These are phyloP conservation scores for Alternaria sp. DNA, from an alignment of 2,329 filamentous ascomycete species.

Conservation along the genomic window DNA sequence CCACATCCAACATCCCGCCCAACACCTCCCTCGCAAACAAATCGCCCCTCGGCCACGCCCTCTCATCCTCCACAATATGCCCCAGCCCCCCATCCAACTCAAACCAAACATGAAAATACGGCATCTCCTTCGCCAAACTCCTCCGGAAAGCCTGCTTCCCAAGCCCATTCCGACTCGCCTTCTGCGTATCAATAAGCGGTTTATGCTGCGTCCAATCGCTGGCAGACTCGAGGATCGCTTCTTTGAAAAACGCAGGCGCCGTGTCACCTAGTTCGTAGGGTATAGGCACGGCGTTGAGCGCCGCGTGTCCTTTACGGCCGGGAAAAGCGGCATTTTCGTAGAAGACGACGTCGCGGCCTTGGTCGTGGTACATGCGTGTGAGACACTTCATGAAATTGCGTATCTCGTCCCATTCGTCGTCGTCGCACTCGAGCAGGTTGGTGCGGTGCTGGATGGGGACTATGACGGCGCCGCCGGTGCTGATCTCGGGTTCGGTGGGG, in stretches of 20 bases:
- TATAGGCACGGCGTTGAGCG: conserved; percentile 84
- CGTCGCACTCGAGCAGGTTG: conserved; percentile 96
- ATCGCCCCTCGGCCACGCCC: conserved; percentile 87
- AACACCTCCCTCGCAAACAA: conserved; percentile 91
- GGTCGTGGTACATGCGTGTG: conserved; percentile 91
- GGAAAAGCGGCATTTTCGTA: conserved; percentile 95
- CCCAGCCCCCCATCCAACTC: conserved; percentile 88
- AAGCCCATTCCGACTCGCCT: conserved; percentile 67
- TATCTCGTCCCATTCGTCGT: conserved; percentile 99
- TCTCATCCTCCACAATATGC: conserved; percentile 86
- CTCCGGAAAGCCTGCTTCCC: conserved; percentile 83
- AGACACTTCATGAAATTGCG: conserved; percentile 99
- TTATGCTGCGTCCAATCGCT: conserved; percentile 96
- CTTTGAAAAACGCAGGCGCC: conserved; percentile 91
- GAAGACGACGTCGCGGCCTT: conserved; percentile 90
- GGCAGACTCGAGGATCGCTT: conserved; percentile 86
- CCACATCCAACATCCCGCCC: conserved; percentile 87
- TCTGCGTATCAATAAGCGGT: conserved; percentile 88
- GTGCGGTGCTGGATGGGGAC: conserved; percentile 84
- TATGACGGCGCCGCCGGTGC: conserved; percentile 82
- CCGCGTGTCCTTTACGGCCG: conserved; percentile 79
- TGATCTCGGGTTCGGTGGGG: conserved; percentile 86
- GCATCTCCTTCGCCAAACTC: conserved; percentile 90
- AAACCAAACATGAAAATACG: conserved; percentile 98
- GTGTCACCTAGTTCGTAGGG: conserved; percentile 91